phyloP scores from a whole-genome alignment of 2,329 filamentous ascomycete species.

The Colletotrichum endophyticum region DNA sequence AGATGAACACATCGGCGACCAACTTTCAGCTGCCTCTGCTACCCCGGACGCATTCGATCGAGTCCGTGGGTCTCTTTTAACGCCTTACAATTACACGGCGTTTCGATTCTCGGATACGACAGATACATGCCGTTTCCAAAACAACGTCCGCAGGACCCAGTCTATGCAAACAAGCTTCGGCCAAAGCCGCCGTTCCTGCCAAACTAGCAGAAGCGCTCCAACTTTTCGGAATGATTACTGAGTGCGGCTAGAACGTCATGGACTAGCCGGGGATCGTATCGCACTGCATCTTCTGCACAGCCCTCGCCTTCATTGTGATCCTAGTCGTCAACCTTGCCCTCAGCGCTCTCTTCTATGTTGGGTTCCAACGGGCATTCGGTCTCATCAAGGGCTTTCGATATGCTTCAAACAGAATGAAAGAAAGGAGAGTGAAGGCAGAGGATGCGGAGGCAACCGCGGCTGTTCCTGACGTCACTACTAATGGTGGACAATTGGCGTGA shows the following conservation, averaged over 20 bases:
- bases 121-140: not conserved
- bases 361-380: not conserved
- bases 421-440: not conserved
- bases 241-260: not conserved
- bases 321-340: not conserved
- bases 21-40: not conserved
- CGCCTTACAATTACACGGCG: not conserved
- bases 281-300: not conserved
- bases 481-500: not conserved
- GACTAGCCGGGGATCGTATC: not conserved
- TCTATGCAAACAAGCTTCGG: not conserved
- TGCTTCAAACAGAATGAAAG: accelerated
- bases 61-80: not conserved
- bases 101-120: not conserved
- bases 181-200: not conserved
- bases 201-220: not conserved
- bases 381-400: not conserved
- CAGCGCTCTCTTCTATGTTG: not conserved
- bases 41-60: not conserved
- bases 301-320: not conserved
- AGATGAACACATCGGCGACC: not conserved
- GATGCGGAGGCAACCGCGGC: not conserved
- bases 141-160: accelerated
- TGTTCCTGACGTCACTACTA: not conserved
- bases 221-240: not conserved